Percentiles rank a stretch among this genome's conserved stretches.
Conservation (phyloP, 2,329 filamentous ascomycete species). For the Pseudopithomyces maydicus region DNA sequence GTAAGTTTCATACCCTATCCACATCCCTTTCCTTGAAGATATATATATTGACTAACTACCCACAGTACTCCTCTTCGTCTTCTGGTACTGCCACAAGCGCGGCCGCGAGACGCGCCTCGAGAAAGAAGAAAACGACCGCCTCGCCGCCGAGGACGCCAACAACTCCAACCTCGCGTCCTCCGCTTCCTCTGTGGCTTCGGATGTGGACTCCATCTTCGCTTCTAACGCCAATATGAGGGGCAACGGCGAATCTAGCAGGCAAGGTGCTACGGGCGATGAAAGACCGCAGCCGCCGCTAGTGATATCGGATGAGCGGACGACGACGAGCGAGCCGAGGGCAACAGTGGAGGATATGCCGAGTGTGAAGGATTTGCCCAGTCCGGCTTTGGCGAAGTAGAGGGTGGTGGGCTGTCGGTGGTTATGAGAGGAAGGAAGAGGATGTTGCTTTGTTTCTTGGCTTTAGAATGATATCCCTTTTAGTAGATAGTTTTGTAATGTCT, state of each 20-base stretch:
- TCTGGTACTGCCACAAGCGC: slow-evolving; percentile 98
- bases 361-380: slow-evolving; percentile 43
- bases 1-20: slow-evolving; percentile 60
- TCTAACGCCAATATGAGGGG: slow-evolving; percentile 17
- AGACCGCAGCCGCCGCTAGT: slow-evolving; percentile 32
- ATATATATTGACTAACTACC: slow-evolving; percentile 22
- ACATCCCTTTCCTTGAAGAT: no score
- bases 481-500: slow-evolving; percentile 9
- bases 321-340: slow-evolving; percentile 22
- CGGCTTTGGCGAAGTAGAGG: slow-evolving; percentile 19
- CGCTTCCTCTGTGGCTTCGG: slow-evolving; percentile 35
- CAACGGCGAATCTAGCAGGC: slow-evolving; percentile 9
- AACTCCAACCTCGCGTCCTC: slow-evolving; percentile 33
- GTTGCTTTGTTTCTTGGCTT: slow-evolving; percentile 5
- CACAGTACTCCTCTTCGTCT: slow-evolving; percentile 80
- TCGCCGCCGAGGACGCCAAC: slow-evolving; percentile 39
- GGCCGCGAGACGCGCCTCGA: slow-evolving; percentile 83
- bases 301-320: slow-evolving; percentile 30
- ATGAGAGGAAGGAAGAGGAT: background rate
- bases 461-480: slow-evolving; percentile 15
- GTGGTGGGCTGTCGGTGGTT: background rate
- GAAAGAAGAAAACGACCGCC: slow-evolving; percentile 64
- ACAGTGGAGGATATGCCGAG: slow-evolving; percentile 41
- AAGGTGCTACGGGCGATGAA: slow-evolving; percentile 11
- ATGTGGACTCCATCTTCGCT: slow-evolving; percentile 36